Base-by-base conservation (phyloP, 2,329 filamentous ascomycete species). In the Colletotrichum sp. region DNA sequence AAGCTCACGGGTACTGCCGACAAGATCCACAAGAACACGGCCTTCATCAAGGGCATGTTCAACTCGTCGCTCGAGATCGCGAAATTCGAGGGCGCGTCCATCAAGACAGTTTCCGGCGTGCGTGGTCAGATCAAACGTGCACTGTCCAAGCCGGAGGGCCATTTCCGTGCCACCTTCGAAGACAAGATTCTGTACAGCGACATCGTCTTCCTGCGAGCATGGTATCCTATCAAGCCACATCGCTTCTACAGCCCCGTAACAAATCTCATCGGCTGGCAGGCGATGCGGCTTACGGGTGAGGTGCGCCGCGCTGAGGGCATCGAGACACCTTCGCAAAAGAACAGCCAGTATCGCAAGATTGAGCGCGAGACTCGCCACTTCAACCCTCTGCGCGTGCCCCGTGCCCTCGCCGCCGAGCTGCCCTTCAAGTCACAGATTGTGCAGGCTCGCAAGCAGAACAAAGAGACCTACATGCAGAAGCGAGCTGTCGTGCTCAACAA, bases 21-120 rank as follows among this genome's bases (percentile, higher is more conserved):
- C 90, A 99, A 99, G 88, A 98, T 99, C 85, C 99, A 98, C 92
- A 98, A 98, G 87, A 99, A 99, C 88, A 99, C 97, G 0, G 96
- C 97, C 52, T 99, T 99, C 84, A 96, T 99, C 87, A 98, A 97
- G 85, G 95, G 98, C 87, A 99, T 99, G 97, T 99, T 99, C 90
- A 96, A 92, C 83, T 93, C 94, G 1, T 90, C 95, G 0, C 92
- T 99, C 57, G 97, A 99, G 84, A 97, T 99, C 79, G 96, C 97
- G 81, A 99, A 99, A 84, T 99, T 99, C 82, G 97, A 99, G 87
- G 97, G 97, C 74, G 97, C 97, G 12, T 93, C 95, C 72, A 96
- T 99, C 87, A 95, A 96, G 83, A 99, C 98, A 0, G 98, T 99
- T 28, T 98, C 96, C 1, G 98, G 98, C 68, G 93, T 99, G 77